These are phyloP conservation scores for Lactarius pseudohatsudake DNA, from an alignment of 768 basidiomycete genomes.

Conservation along the genomic window DNA sequence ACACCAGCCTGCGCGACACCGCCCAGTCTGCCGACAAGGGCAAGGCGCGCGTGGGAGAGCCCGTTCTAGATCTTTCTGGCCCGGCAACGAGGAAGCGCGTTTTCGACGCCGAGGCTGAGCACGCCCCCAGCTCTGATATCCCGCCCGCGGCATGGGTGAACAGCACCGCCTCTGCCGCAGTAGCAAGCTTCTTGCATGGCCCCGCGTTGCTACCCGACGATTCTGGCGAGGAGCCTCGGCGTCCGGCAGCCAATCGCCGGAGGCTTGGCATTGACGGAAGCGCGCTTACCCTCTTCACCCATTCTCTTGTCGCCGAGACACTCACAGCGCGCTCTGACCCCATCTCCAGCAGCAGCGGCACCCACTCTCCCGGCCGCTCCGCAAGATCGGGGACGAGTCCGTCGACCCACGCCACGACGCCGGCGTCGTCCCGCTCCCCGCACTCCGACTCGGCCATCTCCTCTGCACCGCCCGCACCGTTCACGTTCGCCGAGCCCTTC, in stretches of 20 bases:
- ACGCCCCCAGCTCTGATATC: not conserved
- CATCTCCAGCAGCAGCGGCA: not conserved
- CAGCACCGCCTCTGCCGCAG: conserved; percentile 52
- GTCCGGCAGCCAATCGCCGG: conserved; percentile 32
- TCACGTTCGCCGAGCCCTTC: not conserved
- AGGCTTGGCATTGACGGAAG: conserved; percentile 19
- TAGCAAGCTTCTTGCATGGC: conserved; percentile 52
- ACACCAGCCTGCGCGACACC: conserved; percentile 61
- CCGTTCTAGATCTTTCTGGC: conserved; percentile 7
- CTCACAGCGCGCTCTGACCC: not conserved
- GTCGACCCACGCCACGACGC: conserved; percentile 28
- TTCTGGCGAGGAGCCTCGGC: conserved; percentile 33
- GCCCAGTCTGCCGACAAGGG: conserved; percentile 54
- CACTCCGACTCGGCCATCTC: conserved; percentile 14
- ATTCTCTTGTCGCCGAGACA: not conserved
- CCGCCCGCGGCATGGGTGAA: conserved; percentile 37
- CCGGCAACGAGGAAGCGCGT: conserved; percentile 49
- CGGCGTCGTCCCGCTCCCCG: conserved; percentile 16
- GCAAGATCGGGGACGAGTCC: not conserved
- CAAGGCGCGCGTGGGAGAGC: conserved; percentile 39
- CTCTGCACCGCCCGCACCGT: conserved; percentile 1
- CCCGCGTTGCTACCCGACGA: conserved; percentile 33
- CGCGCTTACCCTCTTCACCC: not conserved
- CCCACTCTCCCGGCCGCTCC: not conserved
- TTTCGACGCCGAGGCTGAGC: conserved; percentile 43